Base-by-base conservation (phyloP, 2,329 filamentous ascomycete species). In the Phyllachora maydis region DNA sequence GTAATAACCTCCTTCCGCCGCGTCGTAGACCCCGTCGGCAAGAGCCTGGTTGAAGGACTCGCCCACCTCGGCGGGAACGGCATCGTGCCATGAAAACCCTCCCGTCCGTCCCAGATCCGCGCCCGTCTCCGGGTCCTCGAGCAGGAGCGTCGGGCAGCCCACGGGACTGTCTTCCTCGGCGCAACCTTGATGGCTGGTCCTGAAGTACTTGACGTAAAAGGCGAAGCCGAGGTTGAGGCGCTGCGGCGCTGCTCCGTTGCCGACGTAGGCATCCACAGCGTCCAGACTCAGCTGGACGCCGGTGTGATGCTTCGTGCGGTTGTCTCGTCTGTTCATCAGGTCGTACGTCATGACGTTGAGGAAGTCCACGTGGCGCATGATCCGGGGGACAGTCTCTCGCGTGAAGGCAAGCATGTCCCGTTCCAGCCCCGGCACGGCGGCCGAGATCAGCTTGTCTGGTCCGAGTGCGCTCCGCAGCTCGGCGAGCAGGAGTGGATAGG, bases 341-440 rank as follows among this genome's bases (percentile, higher is more conserved):
- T 79, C 73, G 40, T 78, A 78, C 0, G 61, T 57, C 71, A 77
- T 77, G 31, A 78, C 47, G 36, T 77, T 77, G 36, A 77, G 52
- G 36, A 67, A 71, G 38, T 78, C 68, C 11, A 76, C 56, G 2
- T 54, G 50, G 8, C 47, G 39, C 49, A 60, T 63, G 32, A 77
- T 72, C 27, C 52, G 46, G 2, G 65, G 65, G 0, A 66, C 51
- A 6, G 62, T 61, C 13, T 56, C 42, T 4, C 47, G 30, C 0
- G 58, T 71, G 38, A 64, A 77, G n/a, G 66, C 70, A 4, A 77
- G 58, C 65, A 77, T 73, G 36, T 78, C 72, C 9, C 49, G 47
- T 18, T 52, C 47, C 10, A 64, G 54, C 2, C 64, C 72, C 0
- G 73, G 72, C 0, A 73, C 66, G 3, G 72, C 70, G 18, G 73